phyloP scores from a whole-genome alignment of 129 eudicot species.

The Helianthus annuus region HanXRQr2.0-SUNRISE NC_035434.2:50449105-50449604 shows the following conservation, averaged over 20 bases:
- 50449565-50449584: conserved; percentile 74
- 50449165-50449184: conserved; percentile 71
- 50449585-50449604: conserved; percentile 67
- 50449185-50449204: conserved; percentile 56
- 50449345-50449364: conserved; percentile 81
- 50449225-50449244: conserved; percentile 71
- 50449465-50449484: conserved; percentile 66
- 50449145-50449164: conserved; percentile 71
- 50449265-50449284: conserved; percentile 88
- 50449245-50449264: conserved; percentile 56
- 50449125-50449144: conserved; percentile 61
- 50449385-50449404: conserved; percentile 65
- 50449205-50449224: conserved; percentile 75
- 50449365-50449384: conserved; percentile 68
- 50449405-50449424: conserved; percentile 50
- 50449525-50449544: conserved; percentile 57
- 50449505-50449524: conserved; percentile 44
- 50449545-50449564: conserved; percentile 75
- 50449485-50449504: conserved; percentile 33
- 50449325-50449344: conserved; percentile 77
- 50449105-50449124: conserved; percentile 63
- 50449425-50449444: conserved; percentile 55
- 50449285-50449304: conserved; percentile 83
- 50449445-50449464: conserved; percentile 70
- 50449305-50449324: conserved; percentile 71